Conservation (phyloP, 139 green algal genomes). For the Astrephomene gubernaculifera region DNA sequence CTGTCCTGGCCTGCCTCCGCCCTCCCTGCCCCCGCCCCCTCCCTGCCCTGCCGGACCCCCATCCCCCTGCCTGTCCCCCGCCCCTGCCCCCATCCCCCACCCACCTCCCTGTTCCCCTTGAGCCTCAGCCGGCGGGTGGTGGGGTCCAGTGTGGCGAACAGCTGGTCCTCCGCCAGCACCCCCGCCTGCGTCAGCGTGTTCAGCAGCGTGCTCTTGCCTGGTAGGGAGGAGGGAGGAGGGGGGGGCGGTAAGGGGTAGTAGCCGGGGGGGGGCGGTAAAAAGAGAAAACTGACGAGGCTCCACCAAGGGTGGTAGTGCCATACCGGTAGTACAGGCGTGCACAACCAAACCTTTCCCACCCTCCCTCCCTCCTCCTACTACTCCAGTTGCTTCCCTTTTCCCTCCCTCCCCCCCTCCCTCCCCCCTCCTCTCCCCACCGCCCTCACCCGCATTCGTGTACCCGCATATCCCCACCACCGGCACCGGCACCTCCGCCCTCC, state of each 20-base stretch:
- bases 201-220: conserved; percentile 81
- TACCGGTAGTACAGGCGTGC: no score
- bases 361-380: neutral
- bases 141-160: conserved; percentile 99
- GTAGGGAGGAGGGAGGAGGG: neutral
- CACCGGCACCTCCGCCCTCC: conserved; percentile 73
- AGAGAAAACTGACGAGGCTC: no score
- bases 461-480: conserved; percentile 93
- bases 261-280: neutral
- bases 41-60: neutral
- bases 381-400: neutral
- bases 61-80: neutral
- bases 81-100: neutral
- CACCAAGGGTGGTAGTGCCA: no score
- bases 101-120: conserved; percentile 77
- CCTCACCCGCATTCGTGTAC: conserved; percentile 94
- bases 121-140: conserved; percentile 86
- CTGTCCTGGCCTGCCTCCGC: neutral
- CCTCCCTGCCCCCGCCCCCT: neutral
- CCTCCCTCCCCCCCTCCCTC: neutral
- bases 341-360: neutral
- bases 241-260: neutral
- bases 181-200: conserved; percentile 77
- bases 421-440: neutral
- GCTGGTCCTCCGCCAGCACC: conserved; percentile 94